Percentiles rank a stretch among this genome's conserved stretches.
phyloP scores from a whole-genome alignment of 2,329 filamentous ascomycete genomes.

The Cladophialophora bantiana region DNA sequence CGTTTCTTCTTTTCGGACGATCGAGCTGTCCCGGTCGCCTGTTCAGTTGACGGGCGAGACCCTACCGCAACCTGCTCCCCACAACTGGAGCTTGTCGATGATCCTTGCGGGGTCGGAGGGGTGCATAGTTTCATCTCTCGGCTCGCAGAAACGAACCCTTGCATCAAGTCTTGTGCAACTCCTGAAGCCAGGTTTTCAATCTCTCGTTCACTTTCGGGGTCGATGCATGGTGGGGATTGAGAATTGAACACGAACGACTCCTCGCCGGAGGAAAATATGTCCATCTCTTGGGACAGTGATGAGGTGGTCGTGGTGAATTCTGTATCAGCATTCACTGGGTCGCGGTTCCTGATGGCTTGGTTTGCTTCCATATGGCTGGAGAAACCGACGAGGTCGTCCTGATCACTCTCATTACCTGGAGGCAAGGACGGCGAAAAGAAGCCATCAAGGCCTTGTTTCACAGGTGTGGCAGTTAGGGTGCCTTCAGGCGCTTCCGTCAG shows the following conservation, averaged over 20 bases:
- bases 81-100: neutral
- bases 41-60: neutral
- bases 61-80: neutral
- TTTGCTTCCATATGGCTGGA: neutral
- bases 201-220: neutral
- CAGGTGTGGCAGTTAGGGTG: neutral
- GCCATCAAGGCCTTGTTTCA: neutral
- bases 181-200: conserved; percentile 1
- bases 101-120: conserved; percentile 3
- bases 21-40: neutral
- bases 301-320: neutral
- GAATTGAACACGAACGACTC: conserved; percentile 11
- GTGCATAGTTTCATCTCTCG: neutral
- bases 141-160: neutral
- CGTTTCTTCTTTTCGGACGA: conserved; percentile 2
- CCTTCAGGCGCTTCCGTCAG: neutral
- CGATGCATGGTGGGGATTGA: neutral
- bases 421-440: too few relatives aligned
- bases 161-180: neutral
- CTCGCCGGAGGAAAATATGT: conserved; percentile 13
- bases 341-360: neutral
- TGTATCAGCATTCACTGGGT: neutral
- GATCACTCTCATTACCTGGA: too few relatives aligned
- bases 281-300: neutral
- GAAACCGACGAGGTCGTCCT: too few relatives aligned